Base-by-base conservation (phyloP, 2,329 filamentous ascomycete genomes). In the Alternaria novae-zelandiae region DNA sequence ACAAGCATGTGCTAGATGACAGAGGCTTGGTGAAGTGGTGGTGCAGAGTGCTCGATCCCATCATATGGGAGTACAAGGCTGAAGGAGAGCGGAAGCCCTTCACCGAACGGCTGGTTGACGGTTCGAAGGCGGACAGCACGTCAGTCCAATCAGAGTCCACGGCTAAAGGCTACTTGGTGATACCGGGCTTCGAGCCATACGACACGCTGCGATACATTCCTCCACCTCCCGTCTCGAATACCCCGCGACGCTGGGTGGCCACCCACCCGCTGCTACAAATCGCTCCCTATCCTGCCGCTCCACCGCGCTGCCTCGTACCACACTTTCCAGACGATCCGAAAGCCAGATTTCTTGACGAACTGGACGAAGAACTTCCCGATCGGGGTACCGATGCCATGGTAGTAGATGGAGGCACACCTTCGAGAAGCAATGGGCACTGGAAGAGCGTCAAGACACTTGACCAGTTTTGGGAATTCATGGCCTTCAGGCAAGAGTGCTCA, bases 391-490 rank as follows among this genome's bases (percentile, higher is more conserved):
- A 77, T 57, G 70, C 68, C 3, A 76, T 78, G 50, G 69, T 75
- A 69, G 46, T 79, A 69, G 69, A 77, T 68, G 62, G 76, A 70
- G 61, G 83, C 82, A 80, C 78, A 57, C 78, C 79, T 11, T 79
- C 76, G 28, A 81, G 86, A 68, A 86, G 87, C 68, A 85, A 83
- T 25, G 91, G 91, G 0, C 85, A 88, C 60, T 99, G 96, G 96
- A 91, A 89, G 76, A 94, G 91, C 63, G 89, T 97, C 23, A 90
- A 87, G 76, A 91, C 89, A 0, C 82, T 99, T 44, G 92, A 94
- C n/a, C 90, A 94, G 70, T 99, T 99, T 75, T 99, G 96, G 96
- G 96, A 99, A 66, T 91, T 97, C 86, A 98, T 99, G 95, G 91
- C 94, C 0, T 98, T 92, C 76, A 86, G 96, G 60, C 96, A 98